phyloP scores from a whole-genome alignment of 805 yeast species.

The Kodamaea restingae region DNA sequence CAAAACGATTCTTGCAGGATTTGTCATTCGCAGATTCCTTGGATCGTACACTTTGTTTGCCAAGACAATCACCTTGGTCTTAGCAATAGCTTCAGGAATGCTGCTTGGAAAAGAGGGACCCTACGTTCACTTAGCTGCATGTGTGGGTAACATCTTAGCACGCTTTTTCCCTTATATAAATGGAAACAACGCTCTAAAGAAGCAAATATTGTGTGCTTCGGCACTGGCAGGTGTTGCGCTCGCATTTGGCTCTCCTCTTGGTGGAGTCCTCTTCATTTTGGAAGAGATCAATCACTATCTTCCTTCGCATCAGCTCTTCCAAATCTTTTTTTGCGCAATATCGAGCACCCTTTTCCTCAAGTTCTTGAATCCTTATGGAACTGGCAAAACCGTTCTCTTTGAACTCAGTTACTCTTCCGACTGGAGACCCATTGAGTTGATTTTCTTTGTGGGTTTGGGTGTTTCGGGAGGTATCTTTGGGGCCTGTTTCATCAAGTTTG shows the following conservation, averaged over 20 bases:
- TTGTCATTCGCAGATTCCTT: conserved; percentile 49
- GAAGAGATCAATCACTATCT: conserved; percentile 56
- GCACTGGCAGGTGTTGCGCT: conserved; percentile 58
- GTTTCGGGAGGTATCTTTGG: conserved; percentile 53
- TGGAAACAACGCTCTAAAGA: conserved; percentile 45
- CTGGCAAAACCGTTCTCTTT: conserved; percentile 55
- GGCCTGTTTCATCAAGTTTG: conserved; percentile 45
- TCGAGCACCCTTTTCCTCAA: conserved; percentile 49
- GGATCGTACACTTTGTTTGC: conserved; percentile 49
- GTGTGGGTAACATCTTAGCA: conserved; percentile 53
- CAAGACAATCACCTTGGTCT: conserved; percentile 45
- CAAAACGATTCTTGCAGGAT: conserved; percentile 55
- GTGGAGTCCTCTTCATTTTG: conserved; percentile 53
- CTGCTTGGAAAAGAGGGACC: conserved; percentile 62
- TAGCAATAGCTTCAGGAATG: conserved; percentile 56
- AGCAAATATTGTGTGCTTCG: conserved; percentile 53
- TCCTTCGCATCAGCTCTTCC: conserved; percentile 51
- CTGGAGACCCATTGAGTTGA: conserved; percentile 48
- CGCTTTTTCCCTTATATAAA: conserved; percentile 44
- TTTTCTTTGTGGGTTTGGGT: conserved; percentile 45
- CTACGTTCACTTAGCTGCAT: conserved; percentile 55
- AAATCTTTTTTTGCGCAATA: conserved; percentile 54
- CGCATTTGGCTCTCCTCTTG: conserved; percentile 59
- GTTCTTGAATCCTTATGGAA: conserved; percentile 54
- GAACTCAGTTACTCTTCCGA: conserved; percentile 48